Evolutionary conservation across 2,329 filamentous ascomycete genomes (phyloP), one percentile per base, ranked within the genome.

Genomic region (Cladophialophora chaetospira): DNA sequence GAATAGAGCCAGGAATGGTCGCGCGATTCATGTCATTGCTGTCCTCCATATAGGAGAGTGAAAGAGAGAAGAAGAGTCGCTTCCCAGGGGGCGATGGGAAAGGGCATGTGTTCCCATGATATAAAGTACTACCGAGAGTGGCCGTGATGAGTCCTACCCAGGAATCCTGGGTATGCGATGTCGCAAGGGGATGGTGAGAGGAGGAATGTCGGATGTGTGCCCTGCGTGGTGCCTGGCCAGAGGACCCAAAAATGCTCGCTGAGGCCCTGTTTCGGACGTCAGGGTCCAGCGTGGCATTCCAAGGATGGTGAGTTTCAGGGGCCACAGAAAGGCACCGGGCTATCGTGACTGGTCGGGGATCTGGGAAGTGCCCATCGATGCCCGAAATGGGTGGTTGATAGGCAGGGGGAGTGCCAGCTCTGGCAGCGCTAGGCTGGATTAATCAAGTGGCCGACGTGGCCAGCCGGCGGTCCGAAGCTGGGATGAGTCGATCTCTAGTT

Each of bases 161-260:
- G 40, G 50, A 4, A 15, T 9, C 25, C n/a, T 33, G 25, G 11
- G 28, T 38, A 10, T 13, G 35, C 10, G 8, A n/a, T 40, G 36
- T 40, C 15, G 17, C 9, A 15, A 40, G 23, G 17, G 36, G 36
- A 40, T 15, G 15, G 15, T 40, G 36, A 15, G 13, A 19, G 43
- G 42, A 54, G 40, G 51, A 54, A 54, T 54, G 51, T 48, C 43
- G 51, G 51, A 47, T 54, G 28, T 29, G 23, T 43, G 19, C 42
- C 35, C n/a, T 51, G 48, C 36, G 33, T 23, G 48, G 42, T 40
- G 48, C 48, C 48, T 51, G 47, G 46, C 21, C 21, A 36, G n/a
- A 19, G 48, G 36, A n/a, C 46, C 46, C 46, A 11, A 33, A 21
- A 13, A 25, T 25, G 19, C 13, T 19, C 21, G 2, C 25, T 11